phyloP scores from a whole-genome alignment of 148 eudicot species.

The Nyssa sinensis region DNA sequence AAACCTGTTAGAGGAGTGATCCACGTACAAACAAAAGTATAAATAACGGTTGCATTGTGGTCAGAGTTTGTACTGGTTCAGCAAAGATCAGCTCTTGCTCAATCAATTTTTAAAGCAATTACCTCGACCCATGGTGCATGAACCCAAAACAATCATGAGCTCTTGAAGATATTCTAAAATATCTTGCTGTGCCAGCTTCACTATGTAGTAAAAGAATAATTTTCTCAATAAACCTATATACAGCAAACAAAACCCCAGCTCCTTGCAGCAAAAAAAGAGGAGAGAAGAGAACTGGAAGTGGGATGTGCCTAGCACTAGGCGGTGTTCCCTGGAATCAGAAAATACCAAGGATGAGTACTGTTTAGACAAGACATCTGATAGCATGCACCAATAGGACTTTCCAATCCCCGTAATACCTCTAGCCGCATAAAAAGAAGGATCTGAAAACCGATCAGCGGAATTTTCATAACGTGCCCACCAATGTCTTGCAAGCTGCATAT shows the following conservation, averaged over 20 bases:
- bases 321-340: slow-evolving; percentile 37
- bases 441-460: slow-evolving; percentile 40
- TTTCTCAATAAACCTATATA: slow-evolving; percentile 36
- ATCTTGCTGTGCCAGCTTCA: slow-evolving; percentile 27
- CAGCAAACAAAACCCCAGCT: slow-evolving; percentile 35
- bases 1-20: slow-evolving; percentile 22
- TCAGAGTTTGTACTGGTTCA: neutral
- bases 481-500: slow-evolving; percentile 42
- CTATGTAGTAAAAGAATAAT: slow-evolving; percentile 14
- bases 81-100: neutral
- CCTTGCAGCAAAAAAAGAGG: slow-evolving; percentile 54
- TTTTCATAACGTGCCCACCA: slow-evolving; percentile 50
- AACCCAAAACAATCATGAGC: slow-evolving; percentile 36
- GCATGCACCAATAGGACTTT: neutral
- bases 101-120: slow-evolving; percentile 6
- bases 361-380: neutral
- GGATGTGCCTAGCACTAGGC: slow-evolving; percentile 28
- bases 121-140: slow-evolving; percentile 48
- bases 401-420: slow-evolving; percentile 33
- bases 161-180: slow-evolving; percentile 27
- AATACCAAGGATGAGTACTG: neutral
- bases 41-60: neutral
- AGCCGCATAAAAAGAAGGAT: slow-evolving; percentile 43
- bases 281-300: slow-evolving; percentile 33
- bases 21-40: neutral